phyloP scores from a whole-genome alignment of 768 basidiomycete genomes.

The Melanogaster broomeanus region DNA sequence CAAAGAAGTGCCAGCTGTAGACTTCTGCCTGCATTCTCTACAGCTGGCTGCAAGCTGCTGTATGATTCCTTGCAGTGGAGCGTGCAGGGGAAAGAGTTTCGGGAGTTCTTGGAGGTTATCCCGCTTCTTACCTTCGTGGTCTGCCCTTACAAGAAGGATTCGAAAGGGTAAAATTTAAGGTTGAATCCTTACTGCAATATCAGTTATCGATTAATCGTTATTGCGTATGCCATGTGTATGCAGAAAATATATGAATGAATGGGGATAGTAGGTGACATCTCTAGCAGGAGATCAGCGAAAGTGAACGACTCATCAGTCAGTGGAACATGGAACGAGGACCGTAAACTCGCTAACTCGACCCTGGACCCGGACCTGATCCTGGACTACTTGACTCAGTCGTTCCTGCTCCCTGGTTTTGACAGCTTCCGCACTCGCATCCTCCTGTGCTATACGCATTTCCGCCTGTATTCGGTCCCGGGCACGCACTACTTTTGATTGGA shows the following conservation, averaged over 20 bases:
- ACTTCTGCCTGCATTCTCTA: too few species aligned
- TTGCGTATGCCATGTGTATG: conserved; percentile 14
- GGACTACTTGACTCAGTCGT: conserved; percentile 15
- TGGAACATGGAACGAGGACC: neutral
- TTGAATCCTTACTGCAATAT: neutral
- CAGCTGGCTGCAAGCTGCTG: too few species aligned
- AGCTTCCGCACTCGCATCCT: conserved; percentile 16
- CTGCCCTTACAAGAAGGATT: too few species aligned
- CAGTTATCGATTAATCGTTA: conserved; percentile 13
- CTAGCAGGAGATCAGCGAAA: conserved; percentile 9
- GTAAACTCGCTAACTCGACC: conserved; percentile 19
- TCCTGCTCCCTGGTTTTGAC: conserved; percentile 17
- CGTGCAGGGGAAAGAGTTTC: too few species aligned
- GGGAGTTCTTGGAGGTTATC: too few species aligned
- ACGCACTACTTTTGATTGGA: conserved; percentile 96
- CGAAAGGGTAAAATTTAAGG: too few species aligned
- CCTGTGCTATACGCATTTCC: conserved; percentile 48
- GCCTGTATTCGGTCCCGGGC: conserved; percentile 95
- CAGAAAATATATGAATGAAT: conserved; percentile 23
- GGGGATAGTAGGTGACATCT: conserved; percentile 25
- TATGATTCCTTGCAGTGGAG: too few species aligned
- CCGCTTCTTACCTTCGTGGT: too few species aligned
- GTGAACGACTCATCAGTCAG: conserved; percentile 17
- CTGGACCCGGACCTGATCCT: conserved; percentile 14
- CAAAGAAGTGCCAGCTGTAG: too few species aligned